Conservation (phyloP, 1,284 basidiomycete species). For the Boletus albobrunnescens region DNA sequence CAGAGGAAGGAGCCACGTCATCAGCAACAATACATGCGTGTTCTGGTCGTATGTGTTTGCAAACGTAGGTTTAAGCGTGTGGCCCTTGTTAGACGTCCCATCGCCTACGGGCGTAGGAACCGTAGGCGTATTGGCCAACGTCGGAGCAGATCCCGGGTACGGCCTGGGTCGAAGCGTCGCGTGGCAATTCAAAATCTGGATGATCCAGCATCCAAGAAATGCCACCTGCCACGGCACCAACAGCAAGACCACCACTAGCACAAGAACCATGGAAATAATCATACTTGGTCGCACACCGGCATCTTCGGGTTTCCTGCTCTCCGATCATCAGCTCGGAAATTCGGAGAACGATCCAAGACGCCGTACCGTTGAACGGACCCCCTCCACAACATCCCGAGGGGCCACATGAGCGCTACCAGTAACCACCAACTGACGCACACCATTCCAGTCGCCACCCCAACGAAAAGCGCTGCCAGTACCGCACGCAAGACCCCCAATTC, state of each 20-base stretch:
- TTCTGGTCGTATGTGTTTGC: conserved; percentile 44
- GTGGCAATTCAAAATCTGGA: conserved; percentile 68
- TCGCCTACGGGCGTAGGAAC: conserved; percentile 1
- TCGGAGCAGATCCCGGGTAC: conserved; percentile 27
- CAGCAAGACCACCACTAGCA: conserved; percentile 66
- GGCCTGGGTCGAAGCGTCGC: conserved; percentile 13
- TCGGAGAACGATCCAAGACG: not conserved
- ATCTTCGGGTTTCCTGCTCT: conserved; percentile 36
- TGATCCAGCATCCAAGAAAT: conserved; percentile 76
- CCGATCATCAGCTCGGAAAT: not conserved
- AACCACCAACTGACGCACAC: conserved; percentile 58
- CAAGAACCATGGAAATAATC: conserved; percentile 54
- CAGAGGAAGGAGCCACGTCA: conserved; percentile 82
- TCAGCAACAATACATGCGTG: conserved; percentile 66
- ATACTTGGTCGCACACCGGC: conserved; percentile 42
- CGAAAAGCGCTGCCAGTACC: conserved; percentile 50
- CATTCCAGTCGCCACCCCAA: conserved; percentile 56
- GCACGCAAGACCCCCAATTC: conserved; percentile 41
- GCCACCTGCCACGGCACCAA: conserved; percentile 89
- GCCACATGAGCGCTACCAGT: conserved; percentile 43
- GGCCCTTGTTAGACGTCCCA: not conserved
- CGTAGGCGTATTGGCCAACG: conserved; percentile 19
- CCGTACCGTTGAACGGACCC: conserved; percentile 41
- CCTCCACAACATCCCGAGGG: conserved; percentile 36
- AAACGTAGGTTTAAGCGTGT: conserved; percentile 8